Conservation (phyloP, 2,329 filamentous ascomycete genomes). For the Fusarium robinianum region DNA sequence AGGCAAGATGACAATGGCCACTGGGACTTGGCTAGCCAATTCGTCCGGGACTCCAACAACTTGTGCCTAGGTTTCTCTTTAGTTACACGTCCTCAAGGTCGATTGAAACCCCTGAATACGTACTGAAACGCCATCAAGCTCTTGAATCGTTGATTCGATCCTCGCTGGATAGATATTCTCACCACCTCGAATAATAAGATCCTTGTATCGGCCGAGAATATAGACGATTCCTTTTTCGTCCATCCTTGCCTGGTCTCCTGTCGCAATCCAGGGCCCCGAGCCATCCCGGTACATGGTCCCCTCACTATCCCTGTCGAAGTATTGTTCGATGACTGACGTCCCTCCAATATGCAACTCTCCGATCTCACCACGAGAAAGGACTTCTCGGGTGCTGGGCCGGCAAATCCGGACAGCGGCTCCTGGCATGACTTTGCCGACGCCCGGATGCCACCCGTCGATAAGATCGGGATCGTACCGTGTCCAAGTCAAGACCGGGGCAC, state of each 20-base stretch:
- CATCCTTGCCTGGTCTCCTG: conserved; percentile 49
- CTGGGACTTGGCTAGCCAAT: conserved; percentile 52
- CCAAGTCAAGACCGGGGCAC: conserved; percentile 49
- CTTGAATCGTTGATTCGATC: conserved; percentile 44
- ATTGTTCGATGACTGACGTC: conserved; percentile 41
- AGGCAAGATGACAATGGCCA: conserved; percentile 48
- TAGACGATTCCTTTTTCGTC: conserved; percentile 44
- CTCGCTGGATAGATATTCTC: conserved; percentile 48
- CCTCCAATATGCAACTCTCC: conserved; percentile 50
- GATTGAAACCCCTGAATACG: neutral
- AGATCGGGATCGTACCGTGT: conserved; percentile 37
- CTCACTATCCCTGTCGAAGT: conserved; percentile 36
- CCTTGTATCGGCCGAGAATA: conserved; percentile 50
- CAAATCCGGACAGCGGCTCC: conserved; percentile 48
- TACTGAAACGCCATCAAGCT: conserved; percentile 41
- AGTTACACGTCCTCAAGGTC: neutral
- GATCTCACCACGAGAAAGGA: conserved; percentile 39
- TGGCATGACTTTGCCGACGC: conserved; percentile 48
- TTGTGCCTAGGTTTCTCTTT: conserved; percentile 38
- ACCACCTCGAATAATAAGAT: conserved; percentile 52
- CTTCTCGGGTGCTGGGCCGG: conserved; percentile 34
- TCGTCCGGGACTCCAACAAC: conserved; percentile 51
- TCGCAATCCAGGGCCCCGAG: conserved; percentile 43
- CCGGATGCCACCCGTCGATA: conserved; percentile 42
- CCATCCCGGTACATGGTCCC: conserved; percentile 45